Evolutionary conservation across 257 asterid species (phyloP), one percentile per base, ranked within the genome.

Genomic region (Fraxinus cuspidata): DNA sequence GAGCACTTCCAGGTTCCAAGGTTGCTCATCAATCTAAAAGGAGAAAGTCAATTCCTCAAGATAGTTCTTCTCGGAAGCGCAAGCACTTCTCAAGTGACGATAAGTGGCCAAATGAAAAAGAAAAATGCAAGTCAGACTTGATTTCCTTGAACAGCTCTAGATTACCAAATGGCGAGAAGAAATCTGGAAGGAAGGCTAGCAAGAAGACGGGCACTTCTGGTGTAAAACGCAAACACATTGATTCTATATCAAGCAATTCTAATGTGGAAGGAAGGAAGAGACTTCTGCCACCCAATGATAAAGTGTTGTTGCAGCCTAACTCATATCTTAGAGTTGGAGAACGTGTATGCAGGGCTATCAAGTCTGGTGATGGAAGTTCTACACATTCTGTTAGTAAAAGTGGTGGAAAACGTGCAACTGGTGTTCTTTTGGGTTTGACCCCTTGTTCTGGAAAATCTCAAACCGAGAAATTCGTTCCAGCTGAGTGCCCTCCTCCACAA

Each of bases 121-220:
- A 75, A 78, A 89, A 71, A 76, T 78, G 6, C 53, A 37, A 83
- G 69, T 73, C 87, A 76, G 76, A 66, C 23, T 77, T 83, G 87
- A 69, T 85, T 79, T 72, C 86, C 47, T 79, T 81, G 16, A 79
- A 80, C 78, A 71, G 83, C 85, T 83, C 86, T 27, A 56, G 76
- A 60, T 72, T 68, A 38, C 82, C 29, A 40, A 73, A 78, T 5
- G 81, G 38, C 21, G 85, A 74, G 79, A 72, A 77, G 75, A 80
- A 74, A 58, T 42, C 70, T 25, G 34, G 29, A 23, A 87, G 72
- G 75, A 77, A 80, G 80, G 29, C 51, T 25, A 66, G 73, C 68
- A 72, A 72, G 79, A 82, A 76, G 80, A 29, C 49, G 69, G 34
- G 38, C 71, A 37, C 80, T 70, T 79, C 74, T 64, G 42, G 79